A percentile compares a stretch with the other conserved stretches of the same genome.
phyloP scores from a whole-genome alignment of 2,329 filamentous ascomycete genomes.

The Botryotinia convoluta region DNA sequence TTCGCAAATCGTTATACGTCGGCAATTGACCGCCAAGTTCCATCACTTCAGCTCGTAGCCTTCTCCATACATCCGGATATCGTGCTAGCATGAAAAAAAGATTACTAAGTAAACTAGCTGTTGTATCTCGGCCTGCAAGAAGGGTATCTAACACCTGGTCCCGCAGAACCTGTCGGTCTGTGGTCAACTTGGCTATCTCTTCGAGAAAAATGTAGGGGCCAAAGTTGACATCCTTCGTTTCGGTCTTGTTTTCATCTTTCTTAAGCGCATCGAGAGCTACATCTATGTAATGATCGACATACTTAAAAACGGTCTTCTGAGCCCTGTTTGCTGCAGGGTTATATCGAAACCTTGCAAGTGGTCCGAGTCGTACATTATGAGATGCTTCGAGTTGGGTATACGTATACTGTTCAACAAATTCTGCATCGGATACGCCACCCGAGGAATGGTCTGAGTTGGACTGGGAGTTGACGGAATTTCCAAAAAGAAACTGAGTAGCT shows the following conservation, averaged over 20 bases:
- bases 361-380: slow-evolving; percentile 4
- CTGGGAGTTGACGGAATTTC: slow-evolving; percentile 46
- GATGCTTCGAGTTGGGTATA: slow-evolving; percentile 12
- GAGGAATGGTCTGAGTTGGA: slow-evolving; percentile 4
- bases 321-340: background rate
- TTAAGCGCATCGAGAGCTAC: slow-evolving; percentile 1
- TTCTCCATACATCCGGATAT: slow-evolving; percentile 35
- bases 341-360: background rate
- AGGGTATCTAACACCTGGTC: slow-evolving; percentile 39
- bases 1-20: slow-evolving; percentile 48
- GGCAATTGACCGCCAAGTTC: slow-evolving; percentile 41
- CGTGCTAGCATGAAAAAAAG: slow-evolving; percentile 34
- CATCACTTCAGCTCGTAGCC: slow-evolving; percentile 33
- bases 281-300: slow-evolving; percentile 16
- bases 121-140: slow-evolving; percentile 44
- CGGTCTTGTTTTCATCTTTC: background rate
- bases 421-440: background rate
- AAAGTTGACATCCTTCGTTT: background rate
- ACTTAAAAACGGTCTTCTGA: background rate
- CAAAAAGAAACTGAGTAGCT: slow-evolving; percentile 48
- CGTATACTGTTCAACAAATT: slow-evolving; percentile 9
- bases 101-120: slow-evolving; percentile 41
- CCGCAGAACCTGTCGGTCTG: slow-evolving; percentile 42
- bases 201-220: slow-evolving; percentile 44
- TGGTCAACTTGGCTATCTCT: slow-evolving; percentile 46